Base-by-base conservation (phyloP, 1,284 basidiomycete species). In the Leucoagaricus sp. region DNA sequence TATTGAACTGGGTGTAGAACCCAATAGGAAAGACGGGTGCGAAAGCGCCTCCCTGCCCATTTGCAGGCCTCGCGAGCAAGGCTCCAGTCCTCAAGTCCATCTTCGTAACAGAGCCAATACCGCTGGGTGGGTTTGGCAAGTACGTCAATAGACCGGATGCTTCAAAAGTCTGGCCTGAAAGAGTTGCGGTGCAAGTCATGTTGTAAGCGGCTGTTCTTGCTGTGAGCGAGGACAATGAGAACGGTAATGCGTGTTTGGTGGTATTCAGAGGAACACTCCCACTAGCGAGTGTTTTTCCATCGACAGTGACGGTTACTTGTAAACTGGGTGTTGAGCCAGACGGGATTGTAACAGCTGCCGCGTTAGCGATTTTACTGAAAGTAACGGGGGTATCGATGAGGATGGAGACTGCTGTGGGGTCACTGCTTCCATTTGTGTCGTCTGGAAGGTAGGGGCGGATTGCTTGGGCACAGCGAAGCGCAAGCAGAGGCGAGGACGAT, bases 21-120 rank as follows among this genome's bases (percentile, higher is more conserved):
- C 89, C 89, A 52, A 89, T 78, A 0, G 89, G 86, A 51, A 90
- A 81, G 0, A 91, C 75, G 0, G 84, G 78, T 38, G 79, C 75
- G 65, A 84, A 90, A 4, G 66, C 63, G 1, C 82, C 81, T 5
- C 73, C 75, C 47, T 72, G 70, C 12, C 82, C 83, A 54, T 69
- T 66, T 1, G 71, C 69, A 29, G 82, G 79, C 59, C 80, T 77
- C 4, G 85, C 86, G 34, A 90, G 72, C 51, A 91, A 61, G 0
- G 81, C 84, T 2, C 89, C 89, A 1, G 86, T 89, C 42, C 85
- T 75, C 58, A 82, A 66, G 65, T 91, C 89, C 75, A 88, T 83
- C 68, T 89, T 91, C 0, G 84, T 85, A 5, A 84, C 84, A 5
- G 72, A 73, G 3, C 79, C 77, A 60, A 73, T 72, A 4, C 65